Evolutionary conservation across 176 grass and related monocot species (phyloP), one percentile per base, ranked within the genome.

Genomic region (Oryza nivara): DNA sequence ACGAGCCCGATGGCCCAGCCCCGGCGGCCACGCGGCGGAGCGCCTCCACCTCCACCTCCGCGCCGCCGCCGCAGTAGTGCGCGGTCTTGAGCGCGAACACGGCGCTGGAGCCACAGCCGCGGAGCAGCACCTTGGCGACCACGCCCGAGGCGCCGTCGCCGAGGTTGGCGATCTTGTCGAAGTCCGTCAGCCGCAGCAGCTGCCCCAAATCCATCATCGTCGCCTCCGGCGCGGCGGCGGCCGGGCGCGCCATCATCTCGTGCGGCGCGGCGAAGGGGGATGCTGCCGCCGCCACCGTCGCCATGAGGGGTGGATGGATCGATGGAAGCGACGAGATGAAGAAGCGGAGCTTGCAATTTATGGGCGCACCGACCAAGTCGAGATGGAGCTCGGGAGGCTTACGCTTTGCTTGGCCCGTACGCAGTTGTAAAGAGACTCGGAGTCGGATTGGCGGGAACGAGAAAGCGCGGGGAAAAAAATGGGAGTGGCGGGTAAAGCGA

Each of bases 71-170:
- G 17, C 72, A n/a, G 69, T 58, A 75, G 56, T 78, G 36, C 40
- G 74, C 66, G 6, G 22, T 65, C 85, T 91, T 91, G 81, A 91
- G 85, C 72, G 85, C 85, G 77, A 88, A 91, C 35, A 73, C 11
- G 8, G 85, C 26, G 81, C 77, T 32, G 51, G 89, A 67, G 17
- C 34, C 44, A 35, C 85, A 67, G 17, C 34, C 44, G 25, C 85
- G 85, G 81, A 80, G 85, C 16, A 71, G 81, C 64, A 84, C 89
- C 89, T 88, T 91, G 85, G 77, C 76, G 43, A 91, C 89, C 12
- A 63, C 73, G 34, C 89, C 89, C 52, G 85, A 51, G 43, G 77
- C 68, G 23, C 89, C 89, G 64, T 75, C 63, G 16, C 81, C 89
- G 10, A 91, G 81, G 49, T 80, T 19, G 15, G 38, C 61, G 25